Conservation (phyloP, 2,329 filamentous ascomycete genomes). For the Trichoderma polysporum region DNA sequence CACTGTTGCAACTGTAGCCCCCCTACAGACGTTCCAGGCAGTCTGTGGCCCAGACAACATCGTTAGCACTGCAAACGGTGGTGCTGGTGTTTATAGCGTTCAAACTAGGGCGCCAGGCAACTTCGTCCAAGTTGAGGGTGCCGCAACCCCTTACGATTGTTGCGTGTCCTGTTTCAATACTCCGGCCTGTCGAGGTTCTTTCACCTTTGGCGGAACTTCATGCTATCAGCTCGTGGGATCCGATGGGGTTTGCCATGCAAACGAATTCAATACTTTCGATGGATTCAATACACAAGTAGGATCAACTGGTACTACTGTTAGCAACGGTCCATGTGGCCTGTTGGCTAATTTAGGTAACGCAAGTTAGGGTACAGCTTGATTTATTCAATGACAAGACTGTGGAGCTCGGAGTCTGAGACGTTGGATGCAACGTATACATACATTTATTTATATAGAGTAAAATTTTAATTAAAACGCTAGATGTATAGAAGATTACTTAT, state of each 20-base stretch:
- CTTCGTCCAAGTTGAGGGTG: background rate
- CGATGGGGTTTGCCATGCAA: background rate
- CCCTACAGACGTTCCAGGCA: constrained; percentile 1
- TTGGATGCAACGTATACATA: background rate
- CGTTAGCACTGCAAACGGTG: constrained; percentile 2
- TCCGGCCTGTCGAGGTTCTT: background rate
- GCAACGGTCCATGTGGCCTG: constrained; percentile 10
- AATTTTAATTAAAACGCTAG: background rate
- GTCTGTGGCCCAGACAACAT: constrained; percentile 9
- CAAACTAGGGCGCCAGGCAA: background rate
- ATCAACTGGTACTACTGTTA: background rate
- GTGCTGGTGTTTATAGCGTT: background rate
- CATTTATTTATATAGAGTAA: background rate
- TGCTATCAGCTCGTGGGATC: background rate
- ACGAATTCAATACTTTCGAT: background rate
- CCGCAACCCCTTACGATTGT: background rate
- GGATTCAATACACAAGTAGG: background rate
- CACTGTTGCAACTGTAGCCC: background rate
- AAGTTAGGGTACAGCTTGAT: background rate
- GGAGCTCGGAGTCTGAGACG: background rate
- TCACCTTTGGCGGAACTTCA: constrained; percentile 28
- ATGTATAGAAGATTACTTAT: background rate
- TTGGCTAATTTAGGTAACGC: background rate
- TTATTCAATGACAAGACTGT: too few species aligned
- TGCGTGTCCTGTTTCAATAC: constrained; percentile 2